Conservation (phyloP, 192 early-diverging fungal genomes). For the Oehlia diaphana region DNA sequence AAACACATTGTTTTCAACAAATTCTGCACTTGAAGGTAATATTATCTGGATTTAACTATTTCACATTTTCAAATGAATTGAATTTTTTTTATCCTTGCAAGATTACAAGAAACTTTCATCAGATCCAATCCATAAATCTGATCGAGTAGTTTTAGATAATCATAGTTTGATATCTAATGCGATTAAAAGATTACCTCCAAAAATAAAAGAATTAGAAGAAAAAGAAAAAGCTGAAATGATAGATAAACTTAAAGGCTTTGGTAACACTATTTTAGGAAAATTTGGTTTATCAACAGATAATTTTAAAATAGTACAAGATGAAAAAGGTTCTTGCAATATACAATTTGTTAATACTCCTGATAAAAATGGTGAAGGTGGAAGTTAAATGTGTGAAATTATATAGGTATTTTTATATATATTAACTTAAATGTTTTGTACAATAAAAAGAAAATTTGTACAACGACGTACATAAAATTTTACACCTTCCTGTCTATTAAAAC, state of each 20-base stretch:
- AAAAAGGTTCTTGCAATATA: slow-evolving; percentile 55
- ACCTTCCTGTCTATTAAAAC: too few relatives aligned
- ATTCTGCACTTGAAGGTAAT: slow-evolving; percentile 48
- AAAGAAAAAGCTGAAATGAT: slow-evolving; percentile 73
- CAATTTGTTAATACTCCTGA: slow-evolving; percentile 61
- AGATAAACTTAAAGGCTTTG: slow-evolving; percentile 72
- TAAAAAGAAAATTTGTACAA: neutral
- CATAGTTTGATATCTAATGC: slow-evolving; percentile 15
- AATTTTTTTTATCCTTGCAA: slow-evolving; percentile 17
- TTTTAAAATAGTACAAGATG: slow-evolving; percentile 67
- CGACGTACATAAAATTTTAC: neutral
- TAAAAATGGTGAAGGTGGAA: slow-evolving; percentile 1
- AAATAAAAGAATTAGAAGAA: slow-evolving; percentile 51
- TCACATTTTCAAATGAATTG: neutral
- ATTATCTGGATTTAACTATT: neutral
- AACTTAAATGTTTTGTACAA: too few relatives aligned
- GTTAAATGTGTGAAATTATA: neutral
- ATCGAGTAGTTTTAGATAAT: neutral
- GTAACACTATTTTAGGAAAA: slow-evolving; percentile 70
- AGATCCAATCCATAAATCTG: slow-evolving; percentile 34
- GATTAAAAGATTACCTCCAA: slow-evolving; percentile 43
- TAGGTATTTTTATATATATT: too few relatives aligned
- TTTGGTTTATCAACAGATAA: slow-evolving; percentile 74
- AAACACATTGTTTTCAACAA: slow-evolving; percentile 46
- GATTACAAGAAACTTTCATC: slow-evolving; percentile 44